Base-by-base conservation (phyloP, 805 yeast species). In the Pichia cabralensis region DNA sequence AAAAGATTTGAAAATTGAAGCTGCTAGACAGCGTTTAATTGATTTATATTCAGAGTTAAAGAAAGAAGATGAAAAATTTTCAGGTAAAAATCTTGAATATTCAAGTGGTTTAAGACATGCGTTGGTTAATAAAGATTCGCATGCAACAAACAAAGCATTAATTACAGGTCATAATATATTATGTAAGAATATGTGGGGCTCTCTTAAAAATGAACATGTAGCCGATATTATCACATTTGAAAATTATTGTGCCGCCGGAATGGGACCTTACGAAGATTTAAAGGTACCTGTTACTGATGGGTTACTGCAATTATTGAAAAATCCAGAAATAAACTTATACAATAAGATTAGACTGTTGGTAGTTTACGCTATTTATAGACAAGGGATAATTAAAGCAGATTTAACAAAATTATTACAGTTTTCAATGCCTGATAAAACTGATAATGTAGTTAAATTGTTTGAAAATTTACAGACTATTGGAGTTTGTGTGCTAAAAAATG, bases 331-430 rank as follows among this genome's bases (percentile, higher is more conserved):
- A 64, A 20, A 63, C 66, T 37, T 69, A 13, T 37, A 42, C 22
- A 94, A 84, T 49, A 84, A 84, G 50, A 61, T 85, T 36, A 69
- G 98, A 40, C 61, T 81, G 20, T 70, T 92, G 11, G 61, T 82
- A 15, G 58, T 81, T 2, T 92, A 92, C 55, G 79, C 84, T 1
- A 54, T 86, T 20, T 80, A 76, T 52, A 68, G 97, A 44, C 89
- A 88, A 4, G 95, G 96, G 0, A 59, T 92, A 12, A 66, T 81
- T 5, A 80, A 75, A 47, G 52, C 67, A 7, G 99, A 92, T 60
- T 72, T 80, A 42, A 56, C 62, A 31, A 85, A 88, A 51, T 58
- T 92, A 25, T 67, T 78, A 27, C 60, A 68, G 32, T 92, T 80
- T 40, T 59, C 64, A 4, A 38, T 55, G 28, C 46, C 53, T 1